Percentiles rank a stretch among this genome's conserved stretches.
These are phyloP conservation scores for Penicillium oxalicum DNA, from an alignment of 2,329 filamentous ascomycete genomes.

Conservation along the genomic window DNA sequence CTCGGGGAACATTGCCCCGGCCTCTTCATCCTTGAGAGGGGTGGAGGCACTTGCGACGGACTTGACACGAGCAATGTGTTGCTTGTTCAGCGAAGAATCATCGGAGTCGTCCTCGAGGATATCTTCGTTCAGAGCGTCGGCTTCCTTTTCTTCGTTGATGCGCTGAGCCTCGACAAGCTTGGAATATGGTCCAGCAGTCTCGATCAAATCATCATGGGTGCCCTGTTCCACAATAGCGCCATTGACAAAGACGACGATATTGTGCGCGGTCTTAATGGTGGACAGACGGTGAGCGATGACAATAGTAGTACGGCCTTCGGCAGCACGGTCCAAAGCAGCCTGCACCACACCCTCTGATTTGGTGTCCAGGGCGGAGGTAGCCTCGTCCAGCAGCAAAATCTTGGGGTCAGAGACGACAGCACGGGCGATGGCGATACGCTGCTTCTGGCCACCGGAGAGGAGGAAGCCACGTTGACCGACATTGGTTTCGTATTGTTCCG, in stretches of 20 bases:
- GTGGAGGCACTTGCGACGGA: constrained; percentile 27
- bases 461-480: constrained; percentile 94
- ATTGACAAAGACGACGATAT: constrained; percentile 86
- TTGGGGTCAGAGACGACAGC: constrained; percentile 88
- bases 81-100: constrained; percentile 17
- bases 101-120: constrained; percentile 23
- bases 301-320: constrained; percentile 84
- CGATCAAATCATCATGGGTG: constrained; percentile 72
- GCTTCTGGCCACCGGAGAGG: constrained; percentile 91
- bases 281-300: constrained; percentile 93
- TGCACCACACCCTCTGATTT: constrained; percentile 94
- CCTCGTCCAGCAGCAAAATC: constrained; percentile 88
- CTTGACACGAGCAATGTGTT: constrained; percentile 28
- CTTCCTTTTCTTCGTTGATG: constrained; percentile 55
- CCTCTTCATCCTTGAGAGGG: constrained; percentile 25
- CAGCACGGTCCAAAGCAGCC: constrained; percentile 79
- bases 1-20: constrained; percentile 21
- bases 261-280: constrained; percentile 89
- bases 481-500: constrained; percentile 85
- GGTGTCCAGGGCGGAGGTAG: constrained; percentile 87
- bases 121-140: constrained; percentile 24
- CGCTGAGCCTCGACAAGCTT: constrained; percentile 84
- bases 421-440: constrained; percentile 89
- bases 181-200: constrained; percentile 66
- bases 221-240: constrained; percentile 91